Conservation (phyloP, 2,329 filamentous ascomycete genomes). For the Dactylonectria estremocensis region DNA sequence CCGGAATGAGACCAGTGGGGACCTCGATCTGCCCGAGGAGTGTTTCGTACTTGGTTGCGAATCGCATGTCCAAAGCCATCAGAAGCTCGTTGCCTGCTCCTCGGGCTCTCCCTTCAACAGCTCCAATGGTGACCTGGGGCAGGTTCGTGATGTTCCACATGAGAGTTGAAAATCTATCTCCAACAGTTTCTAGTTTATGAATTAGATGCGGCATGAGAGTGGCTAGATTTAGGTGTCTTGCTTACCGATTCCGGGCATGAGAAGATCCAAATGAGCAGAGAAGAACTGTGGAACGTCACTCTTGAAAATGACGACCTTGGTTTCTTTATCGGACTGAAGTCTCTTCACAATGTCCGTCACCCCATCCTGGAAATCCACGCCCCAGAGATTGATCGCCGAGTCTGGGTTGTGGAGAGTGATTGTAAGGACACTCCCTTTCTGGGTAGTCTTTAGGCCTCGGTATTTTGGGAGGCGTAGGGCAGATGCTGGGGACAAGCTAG, state of each 20-base stretch:
- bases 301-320: constrained; percentile 17
- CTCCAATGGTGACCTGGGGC: constrained; percentile 11
- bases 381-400: not conserved
- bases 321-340: constrained; percentile 8
- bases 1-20: not conserved
- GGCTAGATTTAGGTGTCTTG: not conserved
- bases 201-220: not conserved
- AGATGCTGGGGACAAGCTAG: not conserved
- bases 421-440: not conserved
- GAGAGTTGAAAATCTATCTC: not conserved
- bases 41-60: not conserved
- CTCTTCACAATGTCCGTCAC: not conserved
- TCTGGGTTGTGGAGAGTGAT: constrained; percentile 6
- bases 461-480: not conserved
- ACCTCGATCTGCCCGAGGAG: constrained; percentile 17
- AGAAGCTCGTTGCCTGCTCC: constrained; percentile 21
- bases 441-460: not conserved
- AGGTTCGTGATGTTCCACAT: constrained; percentile 15
- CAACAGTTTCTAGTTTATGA: not conserved
- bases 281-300: constrained; percentile 11
- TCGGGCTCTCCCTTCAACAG: constrained; percentile 12
- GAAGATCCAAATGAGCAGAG: constrained; percentile 5
- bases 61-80: constrained; percentile 14
- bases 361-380: not conserved
- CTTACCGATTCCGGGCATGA: not conserved